Percentiles rank a stretch among this genome's conserved stretches.
Conservation (phyloP, 306 rosid species). For the Arachis stenosperma region DNA sequence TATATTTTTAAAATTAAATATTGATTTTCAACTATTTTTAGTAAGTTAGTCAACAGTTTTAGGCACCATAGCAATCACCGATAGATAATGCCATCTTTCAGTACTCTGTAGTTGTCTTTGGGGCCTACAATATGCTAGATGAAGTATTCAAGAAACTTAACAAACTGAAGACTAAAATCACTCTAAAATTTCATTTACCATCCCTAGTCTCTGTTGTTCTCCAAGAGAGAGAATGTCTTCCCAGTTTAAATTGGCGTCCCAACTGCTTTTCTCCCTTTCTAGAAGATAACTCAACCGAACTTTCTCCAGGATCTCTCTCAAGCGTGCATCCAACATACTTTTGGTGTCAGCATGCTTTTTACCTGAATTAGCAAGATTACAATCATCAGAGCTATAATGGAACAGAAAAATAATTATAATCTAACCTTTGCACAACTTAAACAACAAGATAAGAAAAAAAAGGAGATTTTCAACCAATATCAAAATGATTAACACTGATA, state of each 20-base stretch:
- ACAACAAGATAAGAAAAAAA: constrained; percentile 21
- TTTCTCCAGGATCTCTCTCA: constrained; percentile 68
- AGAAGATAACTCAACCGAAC: constrained; percentile 84
- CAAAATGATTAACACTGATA: constrained; percentile 3
- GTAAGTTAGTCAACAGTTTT: no score
- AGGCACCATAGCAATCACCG: not conserved
- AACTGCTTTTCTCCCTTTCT: constrained; percentile 73
- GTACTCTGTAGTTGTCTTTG: constrained; percentile 8
- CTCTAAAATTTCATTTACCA: constrained; percentile 53
- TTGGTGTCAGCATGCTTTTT: constrained; percentile 39
- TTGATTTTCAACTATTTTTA: no score
- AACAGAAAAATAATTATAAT: constrained; percentile 16
- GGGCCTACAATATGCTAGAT: not conserved
- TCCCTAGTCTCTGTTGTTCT: constrained; percentile 92
- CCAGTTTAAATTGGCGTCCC: constrained; percentile 85
- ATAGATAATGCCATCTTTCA: not conserved
- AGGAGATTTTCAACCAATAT: constrained; percentile 10
- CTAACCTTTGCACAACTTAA: not conserved
- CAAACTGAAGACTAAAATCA: constrained; percentile 9
- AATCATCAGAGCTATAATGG: constrained; percentile 25
- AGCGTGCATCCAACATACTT: constrained; percentile 54
- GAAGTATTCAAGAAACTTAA: constrained; percentile 25
- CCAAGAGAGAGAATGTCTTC: constrained; percentile 88
- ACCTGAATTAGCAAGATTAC: constrained; percentile 47
- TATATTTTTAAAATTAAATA: no score